These are phyloP conservation scores for Pseudomassariella vexata DNA, from an alignment of 2,329 filamentous ascomycete genomes.

Conservation along the genomic window DNA sequence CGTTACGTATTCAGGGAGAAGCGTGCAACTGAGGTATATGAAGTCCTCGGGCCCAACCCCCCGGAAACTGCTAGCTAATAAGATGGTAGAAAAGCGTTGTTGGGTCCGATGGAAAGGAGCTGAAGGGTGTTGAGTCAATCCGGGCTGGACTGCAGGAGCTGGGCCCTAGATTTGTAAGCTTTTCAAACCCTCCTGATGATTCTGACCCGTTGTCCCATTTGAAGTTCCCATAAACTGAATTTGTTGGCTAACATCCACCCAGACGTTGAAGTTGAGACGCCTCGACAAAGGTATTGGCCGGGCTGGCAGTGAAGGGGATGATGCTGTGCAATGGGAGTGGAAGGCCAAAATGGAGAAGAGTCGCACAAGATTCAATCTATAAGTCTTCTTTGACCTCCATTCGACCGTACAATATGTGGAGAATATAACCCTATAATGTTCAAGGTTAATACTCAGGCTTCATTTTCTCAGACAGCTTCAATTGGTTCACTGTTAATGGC, in stretches of 20 bases:
- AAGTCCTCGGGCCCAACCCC: not conserved
- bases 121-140: conserved; percentile 81
- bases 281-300: conserved; percentile 82
- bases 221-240: conserved; percentile 35
- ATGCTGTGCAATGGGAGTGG: conserved; percentile 93
- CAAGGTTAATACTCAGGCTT: too few species aligned
- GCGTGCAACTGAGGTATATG: conserved; percentile 73
- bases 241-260: conserved; percentile 1
- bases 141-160: conserved; percentile 85
- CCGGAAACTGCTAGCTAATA: conserved; percentile 29
- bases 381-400: too few species aligned
- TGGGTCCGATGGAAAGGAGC: conserved; percentile 72
- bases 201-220: not conserved
- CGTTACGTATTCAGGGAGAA: conserved; percentile 92
- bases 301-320: conserved; percentile 60
- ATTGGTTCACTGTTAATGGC: too few species aligned
- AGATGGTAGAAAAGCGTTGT: conserved; percentile 82
- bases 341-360: conserved; percentile 92
- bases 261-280: conserved; percentile 78
- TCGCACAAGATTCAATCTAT: conserved; percentile 89
- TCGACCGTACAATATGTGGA: too few species aligned
- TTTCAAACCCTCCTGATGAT: too few species aligned
- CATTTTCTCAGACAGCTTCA: too few species aligned
- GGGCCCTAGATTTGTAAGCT: conserved; percentile 51
- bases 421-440: too few species aligned